Evolutionary conservation across 176 grass and related monocot species (phyloP), one percentile per base, ranked within the genome.

Genomic region (Rhynchospora breviuscula): DNA sequence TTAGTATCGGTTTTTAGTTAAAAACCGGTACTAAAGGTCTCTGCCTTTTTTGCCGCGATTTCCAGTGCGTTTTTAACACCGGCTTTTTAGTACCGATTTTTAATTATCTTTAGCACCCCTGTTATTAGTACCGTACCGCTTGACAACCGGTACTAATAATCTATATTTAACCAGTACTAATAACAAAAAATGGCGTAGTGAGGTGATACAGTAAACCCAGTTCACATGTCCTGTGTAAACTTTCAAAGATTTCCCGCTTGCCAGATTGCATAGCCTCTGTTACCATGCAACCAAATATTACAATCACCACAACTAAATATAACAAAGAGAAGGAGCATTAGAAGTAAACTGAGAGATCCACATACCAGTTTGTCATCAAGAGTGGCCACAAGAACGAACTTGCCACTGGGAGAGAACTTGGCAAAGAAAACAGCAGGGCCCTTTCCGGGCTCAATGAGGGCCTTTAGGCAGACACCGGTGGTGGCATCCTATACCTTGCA

Each of bases 401-500:
- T 95, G 73, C 95, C 92, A 76, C 95, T 95, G 14, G 92, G 95
- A 23, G 92, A 94, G 92, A 95, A 98, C 85, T 95, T 98, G 9
- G 90, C 79, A 84, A 94, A 98, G 9, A 92, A 95, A 33, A 98
- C 92, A 0, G 89, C 86, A 0, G 95, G 92, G 18, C 78, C 85
- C 85, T 95, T 95, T 6, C 92, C 91, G 2, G 40, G 61, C 8
- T 95, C 95, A 46, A 98, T 91, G 52, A 98, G 90, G 8, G 90
- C 90, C 86, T 98, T 98, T 45, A 95, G 91, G 83, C 95, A 95
- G 25, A 79, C 12, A 8, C 95, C 95, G 0, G 84, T 89, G 0
- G 82, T 58, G 10, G 90, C 90, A 59, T 95, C 95, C 95, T 92
- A 98, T 79, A 98, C 92, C 89, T 98, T 98, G 87, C 95, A 98